Evolutionary conservation across 139 green algal genomes (phyloP).

Genomic region (Dunaliella primolecta): DNA sequence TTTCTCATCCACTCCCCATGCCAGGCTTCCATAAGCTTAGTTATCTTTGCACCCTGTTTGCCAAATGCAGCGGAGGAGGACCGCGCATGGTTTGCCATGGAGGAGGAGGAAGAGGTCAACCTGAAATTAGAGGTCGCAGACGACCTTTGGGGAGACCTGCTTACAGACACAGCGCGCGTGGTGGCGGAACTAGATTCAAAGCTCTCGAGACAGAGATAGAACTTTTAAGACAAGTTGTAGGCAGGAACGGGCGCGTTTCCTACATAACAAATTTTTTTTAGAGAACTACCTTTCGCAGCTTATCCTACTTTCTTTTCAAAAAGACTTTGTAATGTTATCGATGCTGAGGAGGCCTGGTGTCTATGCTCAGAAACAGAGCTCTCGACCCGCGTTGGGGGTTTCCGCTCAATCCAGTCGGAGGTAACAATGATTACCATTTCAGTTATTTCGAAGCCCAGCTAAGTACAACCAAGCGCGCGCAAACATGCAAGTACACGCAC

Average conservation of each 20-base stretch:
- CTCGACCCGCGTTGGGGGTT: too few species aligned
- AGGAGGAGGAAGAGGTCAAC: slow-evolving; percentile 30
- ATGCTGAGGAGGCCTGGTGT: too few species aligned
- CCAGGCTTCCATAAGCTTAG: too few species aligned
- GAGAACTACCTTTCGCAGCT: not conserved
- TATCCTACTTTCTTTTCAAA: not conserved
- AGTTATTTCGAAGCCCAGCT: too few species aligned
- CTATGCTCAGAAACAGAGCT: too few species aligned
- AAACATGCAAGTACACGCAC: too few species aligned
- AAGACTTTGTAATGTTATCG: too few species aligned
- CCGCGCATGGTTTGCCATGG: slow-evolving; percentile 18
- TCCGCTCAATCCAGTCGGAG: too few species aligned
- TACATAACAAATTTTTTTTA: not conserved
- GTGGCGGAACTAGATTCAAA: slow-evolving; percentile 17
- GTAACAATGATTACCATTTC: too few species aligned
- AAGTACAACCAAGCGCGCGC: too few species aligned
- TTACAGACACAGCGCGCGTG: slow-evolving; percentile 23
- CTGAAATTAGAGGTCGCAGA: slow-evolving; percentile 37
- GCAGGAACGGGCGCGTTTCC: not conserved
- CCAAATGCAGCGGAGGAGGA: slow-evolving; percentile 25
- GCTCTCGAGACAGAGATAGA: not conserved
- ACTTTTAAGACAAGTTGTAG: not conserved
- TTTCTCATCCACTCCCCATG: too few species aligned
- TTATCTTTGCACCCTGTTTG: too few species aligned
- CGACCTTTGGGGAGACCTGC: slow-evolving; percentile 16